Evolutionary conservation across 2,329 filamentous ascomycete genomes (phyloP), one percentile per base, ranked within the genome.

Genomic region (Scedosporium minutisporum): DNA sequence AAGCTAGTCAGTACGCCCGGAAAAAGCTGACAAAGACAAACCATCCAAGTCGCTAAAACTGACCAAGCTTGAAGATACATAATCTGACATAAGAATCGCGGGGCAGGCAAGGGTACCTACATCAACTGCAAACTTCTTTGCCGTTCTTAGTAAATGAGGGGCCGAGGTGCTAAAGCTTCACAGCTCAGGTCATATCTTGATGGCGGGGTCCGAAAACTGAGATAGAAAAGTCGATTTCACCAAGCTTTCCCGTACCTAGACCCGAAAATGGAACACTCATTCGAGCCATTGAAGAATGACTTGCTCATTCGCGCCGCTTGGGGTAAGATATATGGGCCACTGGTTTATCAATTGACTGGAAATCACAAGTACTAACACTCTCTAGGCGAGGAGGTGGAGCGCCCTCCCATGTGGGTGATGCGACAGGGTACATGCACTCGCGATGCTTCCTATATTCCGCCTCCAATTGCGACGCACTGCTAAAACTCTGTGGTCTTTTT

Each of bases 381-480:
- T 16, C 14, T 65, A 96, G 93, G 93, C 74, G 84, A 97, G 77
- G 87, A 87, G 74, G 90, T 97, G 67, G 92, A 97, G 77, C 87
- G 95, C 67, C 90, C 95, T 65, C 95, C 95, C 63, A 91, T 96
- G 81, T 99, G 95, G 95, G 92, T 99, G 74, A 99, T 99, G 95
- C 90, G 95, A 77, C 95, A 99, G 86, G 92, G 92, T 93, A 80
- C 75, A 75, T 48, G 57, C 27, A 23, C 55, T 33, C 48, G 16
- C 12, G 33, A 25, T 14, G 23, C 41, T 29, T 58, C 5, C 44
- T 27, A 6, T 25, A 42, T 44, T 38, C 12, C 10, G 12, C 33
- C 38, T 29, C 18, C 6, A 16, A 29, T 46, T 21, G 42, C 16
- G 25, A 58, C 33, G 12, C 27, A 60, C 51, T 64, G 61, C 58